Percentiles rank a stretch among this genome's conserved stretches.
phyloP scores from a whole-genome alignment of 768 basidiomycete genomes.

The Podaxis sp. region DNA sequence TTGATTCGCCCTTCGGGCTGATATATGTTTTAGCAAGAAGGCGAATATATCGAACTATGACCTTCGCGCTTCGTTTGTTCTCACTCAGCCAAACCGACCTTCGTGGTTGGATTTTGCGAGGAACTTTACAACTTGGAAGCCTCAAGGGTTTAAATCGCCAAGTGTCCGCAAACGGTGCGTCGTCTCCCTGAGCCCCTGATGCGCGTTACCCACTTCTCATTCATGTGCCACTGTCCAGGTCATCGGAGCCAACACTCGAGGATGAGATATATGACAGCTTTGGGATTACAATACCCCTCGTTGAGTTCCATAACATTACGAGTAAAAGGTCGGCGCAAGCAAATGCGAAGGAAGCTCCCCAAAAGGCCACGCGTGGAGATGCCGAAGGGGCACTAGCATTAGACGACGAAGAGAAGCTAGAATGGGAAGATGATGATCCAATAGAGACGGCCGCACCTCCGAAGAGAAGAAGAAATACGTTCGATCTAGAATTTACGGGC shows the following conservation, averaged over 20 bases:
- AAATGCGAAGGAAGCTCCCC: background rate
- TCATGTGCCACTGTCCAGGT: background rate
- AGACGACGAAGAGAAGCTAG: slow-evolving; percentile 18
- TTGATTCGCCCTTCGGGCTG: background rate
- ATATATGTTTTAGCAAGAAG: slow-evolving; percentile 20
- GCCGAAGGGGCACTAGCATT: slow-evolving; percentile 11
- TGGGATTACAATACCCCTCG: slow-evolving; percentile 31
- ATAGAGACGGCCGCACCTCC: background rate
- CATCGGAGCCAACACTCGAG: slow-evolving; percentile 13
- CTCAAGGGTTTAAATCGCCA: slow-evolving; percentile 16
- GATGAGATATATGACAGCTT: slow-evolving; percentile 35
- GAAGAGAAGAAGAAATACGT: background rate
- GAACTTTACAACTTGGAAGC: slow-evolving; percentile 33
- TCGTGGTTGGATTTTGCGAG: slow-evolving; percentile 28
- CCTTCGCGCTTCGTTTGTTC: slow-evolving; percentile 35
- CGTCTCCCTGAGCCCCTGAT: slow-evolving; percentile 27
- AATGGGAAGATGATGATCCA: slow-evolving; percentile 9
- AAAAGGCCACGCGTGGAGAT: slow-evolving; percentile 5
- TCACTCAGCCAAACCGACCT: slow-evolving; percentile 30
- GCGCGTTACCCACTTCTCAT: background rate
- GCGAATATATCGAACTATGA: slow-evolving; percentile 29
- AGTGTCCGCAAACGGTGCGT: slow-evolving; percentile 27
- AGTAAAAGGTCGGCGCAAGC: slow-evolving; percentile 7
- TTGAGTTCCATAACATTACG: slow-evolving; percentile 31
- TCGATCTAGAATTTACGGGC: slow-evolving; percentile 17